Base-by-base conservation (phyloP, 2,329 filamentous ascomycete species). In the Penicillium sp. region DNA sequence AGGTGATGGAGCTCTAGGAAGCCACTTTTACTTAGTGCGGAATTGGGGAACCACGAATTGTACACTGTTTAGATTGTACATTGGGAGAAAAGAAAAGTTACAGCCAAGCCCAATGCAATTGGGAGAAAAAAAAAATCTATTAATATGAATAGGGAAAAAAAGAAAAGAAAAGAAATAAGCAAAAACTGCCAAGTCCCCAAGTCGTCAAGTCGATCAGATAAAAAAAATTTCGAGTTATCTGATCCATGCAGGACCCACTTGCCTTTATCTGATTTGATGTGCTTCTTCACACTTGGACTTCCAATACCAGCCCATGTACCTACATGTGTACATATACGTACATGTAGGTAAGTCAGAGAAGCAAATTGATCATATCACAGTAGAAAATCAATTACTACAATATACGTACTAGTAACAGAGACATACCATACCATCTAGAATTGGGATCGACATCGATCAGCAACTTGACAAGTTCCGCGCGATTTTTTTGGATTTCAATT, bases 161-260 rank as follows among this genome's bases (percentile, higher is more conserved):
- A n/a, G 22, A 22, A 39, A 26, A 9, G 4, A 29, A 38, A 5
- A 13, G 5, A n/a, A 16, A 18, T 10, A 26, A 3, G 18, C 4
- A 26, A 24, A 13, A 31, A 14, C 11, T 20, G 38, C 37, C n/a
- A n/a, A 43, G 52, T 32, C 20, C 24, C 24, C 22, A 22, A 22
- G 22, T 22, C 24, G 26, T 10, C 26, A 40, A 40, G 20, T 29
- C 24, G 53, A 62, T 62, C 58, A 59, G 60, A 62, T 62, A 61
- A 62, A 61, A 61, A 26, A 61, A 52, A 38, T 50, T 50, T 50
- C 26, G 14, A 49, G 26, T 62, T 62, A 62, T 62, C 60, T 61
- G 60, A 62, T 62, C 58, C 56, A 60, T 61, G 34, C 56, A 49
- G 43, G 56, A 42, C 52, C 40, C 43, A 55, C 42, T 40, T 35